Base-by-base conservation (phyloP, 495 filamentous ascomycete genomes). In the Penicillium macrosclerotiorum region DNA sequence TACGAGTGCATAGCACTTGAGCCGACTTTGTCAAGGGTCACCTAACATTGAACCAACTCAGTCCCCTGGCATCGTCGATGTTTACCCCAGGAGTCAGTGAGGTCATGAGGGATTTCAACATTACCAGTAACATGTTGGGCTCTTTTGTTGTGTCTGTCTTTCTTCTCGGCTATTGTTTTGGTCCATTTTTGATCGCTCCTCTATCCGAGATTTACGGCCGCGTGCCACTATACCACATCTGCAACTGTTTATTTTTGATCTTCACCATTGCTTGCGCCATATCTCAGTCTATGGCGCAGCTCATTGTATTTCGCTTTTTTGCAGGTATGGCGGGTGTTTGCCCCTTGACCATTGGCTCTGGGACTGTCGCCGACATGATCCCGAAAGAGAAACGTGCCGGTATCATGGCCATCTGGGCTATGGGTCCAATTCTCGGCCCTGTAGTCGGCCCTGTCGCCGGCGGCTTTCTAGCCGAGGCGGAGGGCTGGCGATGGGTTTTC, bases 401-500 rank as follows among this genome's bases (percentile, higher is more conserved):
- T 18, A 49, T 55, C 16, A 63, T 73, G 60, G 38, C 52, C 0
- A 42, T 60, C 9, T 68, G 39, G 8, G 29, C 49, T 4, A 12
- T 69, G 24, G 67, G 68, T 1, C 54, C 55, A 14, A 30, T 65
- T 9, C 39, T 60, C 1, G 57, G 57, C 4, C 56, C 53, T 1
- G 49, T 56, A 0, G 17, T 60, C 36, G 67, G 64, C 2, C 65
- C 65, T 17, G 30, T 65, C 5, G 45, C 37, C 4, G 62, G 64
- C 3, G 52, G 44, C 8, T 74, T 67, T 42, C 42, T 74, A n/a
- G 55, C 67, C 30, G 59, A 49, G 24, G 74, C 66, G 1, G 49
- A 42, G 11, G 68, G 69, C 20, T 77, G 72, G 72, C 55, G 67
- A 27, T 74, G 69, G 68, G 55, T 60, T 0, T 67, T 67, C 12